These are phyloP conservation scores for Prunus mira DNA, from an alignment of 306 rosid species.

Conservation along the genomic window DNA sequence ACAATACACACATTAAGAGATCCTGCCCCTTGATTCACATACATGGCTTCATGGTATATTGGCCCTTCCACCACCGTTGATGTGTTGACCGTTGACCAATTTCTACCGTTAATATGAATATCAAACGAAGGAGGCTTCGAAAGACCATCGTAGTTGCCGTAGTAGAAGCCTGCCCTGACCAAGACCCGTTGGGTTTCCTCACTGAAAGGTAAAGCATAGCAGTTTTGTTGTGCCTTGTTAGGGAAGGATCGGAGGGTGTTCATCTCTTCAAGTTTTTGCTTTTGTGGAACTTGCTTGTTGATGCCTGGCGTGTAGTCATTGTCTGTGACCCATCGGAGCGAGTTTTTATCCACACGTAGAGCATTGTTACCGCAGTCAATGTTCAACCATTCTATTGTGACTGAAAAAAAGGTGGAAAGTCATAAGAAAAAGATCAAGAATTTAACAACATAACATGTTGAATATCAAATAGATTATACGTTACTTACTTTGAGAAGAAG, in stretches of 20 bases:
- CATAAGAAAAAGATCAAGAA: not conserved
- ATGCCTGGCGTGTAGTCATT: not conserved
- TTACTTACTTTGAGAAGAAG: not conserved
- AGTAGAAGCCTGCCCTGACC: constrained; percentile 14
- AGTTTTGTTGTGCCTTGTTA: not conserved
- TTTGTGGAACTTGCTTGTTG: not conserved
- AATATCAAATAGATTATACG: not conserved
- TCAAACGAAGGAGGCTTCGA: constrained; percentile 4
- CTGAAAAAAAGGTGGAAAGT: not conserved
- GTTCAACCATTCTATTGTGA: not conserved
- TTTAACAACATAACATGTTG: not conserved
- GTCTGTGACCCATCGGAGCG: constrained; percentile 3
- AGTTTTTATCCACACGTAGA: not conserved
- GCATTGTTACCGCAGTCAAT: constrained; percentile 10
- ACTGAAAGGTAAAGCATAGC: not conserved
- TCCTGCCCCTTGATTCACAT: constrained; percentile 8
- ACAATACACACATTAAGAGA: not conserved
- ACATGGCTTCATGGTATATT: constrained; percentile 1
- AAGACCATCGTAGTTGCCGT: constrained; percentile 10
- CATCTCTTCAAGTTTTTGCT: constrained; percentile 7
- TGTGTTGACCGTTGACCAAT: constrained; percentile 2
- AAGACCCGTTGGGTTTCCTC: not conserved
- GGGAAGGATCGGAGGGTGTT: constrained; percentile 15
- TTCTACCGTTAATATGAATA: not conserved
- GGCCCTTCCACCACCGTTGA: constrained; percentile 8